phyloP scores from a whole-genome alignment of 495 filamentous ascomycete genomes.

The Aspergillus affinis region DNA sequence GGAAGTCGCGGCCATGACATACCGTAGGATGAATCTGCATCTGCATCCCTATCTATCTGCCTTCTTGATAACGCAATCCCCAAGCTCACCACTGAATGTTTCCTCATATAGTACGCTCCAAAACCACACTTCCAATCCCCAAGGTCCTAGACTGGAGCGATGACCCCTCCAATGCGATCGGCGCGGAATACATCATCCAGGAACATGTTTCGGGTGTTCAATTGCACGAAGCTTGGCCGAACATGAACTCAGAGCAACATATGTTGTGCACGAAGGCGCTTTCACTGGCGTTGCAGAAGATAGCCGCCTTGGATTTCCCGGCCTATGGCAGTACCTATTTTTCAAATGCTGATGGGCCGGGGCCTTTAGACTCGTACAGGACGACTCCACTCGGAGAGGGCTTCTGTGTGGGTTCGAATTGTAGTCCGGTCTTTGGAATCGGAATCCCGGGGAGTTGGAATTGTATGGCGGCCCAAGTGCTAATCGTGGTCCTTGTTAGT shows the following conservation, averaged over 20 bases:
- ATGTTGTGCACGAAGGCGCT: slow-evolving; percentile 37
- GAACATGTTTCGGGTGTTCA: slow-evolving; percentile 38
- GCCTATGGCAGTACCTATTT: slow-evolving; percentile 45
- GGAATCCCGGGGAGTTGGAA: slow-evolving; percentile 30
- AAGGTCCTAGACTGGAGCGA: slow-evolving; percentile 45
- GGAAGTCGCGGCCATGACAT: slow-evolving; percentile 48
- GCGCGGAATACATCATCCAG: slow-evolving; percentile 48
- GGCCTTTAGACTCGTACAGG: slow-evolving; percentile 20
- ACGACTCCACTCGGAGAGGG: slow-evolving; percentile 32
- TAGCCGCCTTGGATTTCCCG: slow-evolving; percentile 40
- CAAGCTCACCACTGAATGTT: too few relatives aligned
- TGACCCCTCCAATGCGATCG: slow-evolving; percentile 35
- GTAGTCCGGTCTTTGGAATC: slow-evolving; percentile 38
- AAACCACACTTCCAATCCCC: slow-evolving; percentile 38
- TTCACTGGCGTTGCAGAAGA: slow-evolving; percentile 30
- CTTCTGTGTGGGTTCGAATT: slow-evolving; percentile 44
- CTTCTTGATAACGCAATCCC: slow-evolving; percentile 1
- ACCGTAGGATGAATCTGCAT: slow-evolving; percentile 30
- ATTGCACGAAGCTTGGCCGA: slow-evolving; percentile 37
- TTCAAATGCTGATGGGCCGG: slow-evolving; percentile 12
- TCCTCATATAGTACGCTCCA: slow-evolving; percentile 30
- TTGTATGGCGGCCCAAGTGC: slow-evolving; percentile 31
- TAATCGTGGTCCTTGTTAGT: slow-evolving; percentile 31
- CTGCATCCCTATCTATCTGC: not conserved
- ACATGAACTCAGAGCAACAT: slow-evolving; percentile 38